Conservation (phyloP, 768 basidiomycete genomes). For the Leccinum boreale region DNA sequence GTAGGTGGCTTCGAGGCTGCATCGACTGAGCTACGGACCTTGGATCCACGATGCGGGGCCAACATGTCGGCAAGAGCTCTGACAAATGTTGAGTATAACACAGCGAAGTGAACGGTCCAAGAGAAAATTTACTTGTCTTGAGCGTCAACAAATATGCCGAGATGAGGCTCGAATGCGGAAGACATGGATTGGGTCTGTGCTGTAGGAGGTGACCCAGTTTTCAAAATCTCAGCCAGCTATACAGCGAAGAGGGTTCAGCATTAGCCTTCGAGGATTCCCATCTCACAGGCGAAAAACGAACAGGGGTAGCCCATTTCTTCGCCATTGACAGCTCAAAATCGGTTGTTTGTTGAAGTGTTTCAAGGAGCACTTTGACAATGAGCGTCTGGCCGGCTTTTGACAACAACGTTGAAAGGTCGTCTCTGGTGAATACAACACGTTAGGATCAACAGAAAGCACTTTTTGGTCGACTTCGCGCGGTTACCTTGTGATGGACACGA, state of each 20-base stretch:
- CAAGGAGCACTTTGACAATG: constrained; percentile 76
- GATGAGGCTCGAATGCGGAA: constrained; percentile 88
- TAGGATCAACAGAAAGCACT: neutral
- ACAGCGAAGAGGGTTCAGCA: neutral
- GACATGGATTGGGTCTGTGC: constrained; percentile 67
- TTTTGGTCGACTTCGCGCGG: neutral
- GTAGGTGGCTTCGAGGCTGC: constrained; percentile 30
- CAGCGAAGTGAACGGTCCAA: neutral
- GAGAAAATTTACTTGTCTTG: constrained; percentile 79
- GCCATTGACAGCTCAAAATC: constrained; percentile 86
- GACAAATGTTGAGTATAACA: neutral
- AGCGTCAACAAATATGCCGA: constrained; percentile 91
- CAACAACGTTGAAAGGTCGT: constrained; percentile 78
- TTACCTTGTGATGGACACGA: constrained; percentile 88
- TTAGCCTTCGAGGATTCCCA: neutral
- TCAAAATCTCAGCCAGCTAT: constrained; percentile 67
- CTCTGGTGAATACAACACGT: constrained; percentile 41
- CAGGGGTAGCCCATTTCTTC: constrained; percentile 79
- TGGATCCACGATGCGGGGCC: constrained; percentile 65
- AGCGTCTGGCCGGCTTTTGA: constrained; percentile 74
- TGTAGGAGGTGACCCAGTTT: constrained; percentile 47
- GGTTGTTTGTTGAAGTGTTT: constrained; percentile 78
- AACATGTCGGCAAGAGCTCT: constrained; percentile 92
- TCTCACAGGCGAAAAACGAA: constrained; percentile 32
- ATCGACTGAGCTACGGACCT: constrained; percentile 69